Evolutionary conservation across 2,329 filamentous ascomycete genomes (phyloP), one percentile per base, ranked within the genome.

Genomic region (Cytospora piceae): DNA sequence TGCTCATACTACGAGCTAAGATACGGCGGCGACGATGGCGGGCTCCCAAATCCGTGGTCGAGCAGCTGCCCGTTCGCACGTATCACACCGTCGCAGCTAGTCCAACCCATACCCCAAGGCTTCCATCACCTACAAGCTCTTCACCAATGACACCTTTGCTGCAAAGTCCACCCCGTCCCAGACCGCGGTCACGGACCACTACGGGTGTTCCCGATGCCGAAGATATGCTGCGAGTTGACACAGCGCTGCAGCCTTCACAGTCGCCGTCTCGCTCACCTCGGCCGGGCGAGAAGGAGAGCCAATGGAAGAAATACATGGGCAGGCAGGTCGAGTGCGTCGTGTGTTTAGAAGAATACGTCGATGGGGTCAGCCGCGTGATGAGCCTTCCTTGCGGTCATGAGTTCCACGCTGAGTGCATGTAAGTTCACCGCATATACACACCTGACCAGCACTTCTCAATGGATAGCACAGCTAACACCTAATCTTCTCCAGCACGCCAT

Each of bases 381-480:
- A 96, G 93, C 74, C 80, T 99, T 66, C 95, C 95, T 11, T 99
- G 95, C 78, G 95, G 95, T 42, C 95, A 99, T 76, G 95, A 99
- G 74, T 99, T 98, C 77, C 95, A 99, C 77, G 94, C 85, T 32
- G 93, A 96, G 75, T 99, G 95, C 93, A 98, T 99, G 93, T 96
- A 80, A 90, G 93, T 90, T 61, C 42, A 58, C 15, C 9, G 7
- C 20, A 39, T 39, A 54, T 20, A 31, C 15, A 54, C 14, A 31
- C 12, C 31, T 58, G 22, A 27, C 52, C 27, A 37, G 15, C 4
- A 17, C 6, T 22, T 34, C 39, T 31, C 27, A 27, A 52, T 8
- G 29, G 24, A 59, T 65, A n/a, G 70, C 61, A 46, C 68, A 39
- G 69, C 74, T 72, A 72, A 73, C 68, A 27, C 15, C 0, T 12